Conservation (phyloP, 2,329 filamentous ascomycete species). For the Hymenoscyphus salicellus region DNA sequence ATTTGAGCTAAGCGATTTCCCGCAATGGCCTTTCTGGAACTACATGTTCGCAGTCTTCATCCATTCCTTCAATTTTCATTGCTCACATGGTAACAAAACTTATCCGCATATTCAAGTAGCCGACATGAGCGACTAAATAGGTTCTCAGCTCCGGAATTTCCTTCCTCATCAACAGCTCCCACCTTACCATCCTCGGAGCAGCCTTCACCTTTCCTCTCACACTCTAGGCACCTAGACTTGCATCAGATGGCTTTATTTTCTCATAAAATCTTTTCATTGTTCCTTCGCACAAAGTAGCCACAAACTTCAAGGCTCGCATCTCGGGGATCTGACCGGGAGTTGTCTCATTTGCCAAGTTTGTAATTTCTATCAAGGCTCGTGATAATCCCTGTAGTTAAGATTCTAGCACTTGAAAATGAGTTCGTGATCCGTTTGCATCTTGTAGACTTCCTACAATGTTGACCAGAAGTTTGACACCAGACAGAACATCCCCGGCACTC, state of each 20-base stretch:
- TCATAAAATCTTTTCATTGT: constrained; percentile 10
- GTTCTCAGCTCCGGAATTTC: constrained; percentile 23
- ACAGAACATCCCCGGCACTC: constrained; percentile 32
- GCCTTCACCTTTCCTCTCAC: constrained; percentile 4
- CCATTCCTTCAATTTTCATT: too few species aligned
- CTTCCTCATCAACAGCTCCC: constrained; percentile 24
- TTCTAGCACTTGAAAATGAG: constrained; percentile 14
- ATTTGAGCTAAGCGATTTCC: too few species aligned
- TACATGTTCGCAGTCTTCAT: too few species aligned
- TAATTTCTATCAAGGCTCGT: constrained; percentile 10
- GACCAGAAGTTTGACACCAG: constrained; percentile 29
- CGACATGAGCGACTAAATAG: constrained; percentile 23
- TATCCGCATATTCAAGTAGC: constrained; percentile 24
- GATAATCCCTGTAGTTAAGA: constrained; percentile 4
- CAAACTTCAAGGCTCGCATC: constrained; percentile 14
- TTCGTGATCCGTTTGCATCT: constrained; percentile 1
- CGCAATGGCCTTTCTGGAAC: too few species aligned
- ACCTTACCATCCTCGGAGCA: constrained; percentile 18
- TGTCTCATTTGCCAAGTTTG: not conserved
- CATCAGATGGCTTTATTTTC: constrained; percentile 12
- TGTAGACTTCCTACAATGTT: constrained; percentile 17
- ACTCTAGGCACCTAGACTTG: not conserved
- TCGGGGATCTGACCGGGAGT: constrained; percentile 5
- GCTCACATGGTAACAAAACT: constrained; percentile 13
- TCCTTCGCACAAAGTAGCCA: constrained; percentile 9